Evolutionary conservation across 805 yeast genomes (phyloP), one percentile per base, ranked within the genome.

Genomic region (Blastobotrys terrestris): DNA sequence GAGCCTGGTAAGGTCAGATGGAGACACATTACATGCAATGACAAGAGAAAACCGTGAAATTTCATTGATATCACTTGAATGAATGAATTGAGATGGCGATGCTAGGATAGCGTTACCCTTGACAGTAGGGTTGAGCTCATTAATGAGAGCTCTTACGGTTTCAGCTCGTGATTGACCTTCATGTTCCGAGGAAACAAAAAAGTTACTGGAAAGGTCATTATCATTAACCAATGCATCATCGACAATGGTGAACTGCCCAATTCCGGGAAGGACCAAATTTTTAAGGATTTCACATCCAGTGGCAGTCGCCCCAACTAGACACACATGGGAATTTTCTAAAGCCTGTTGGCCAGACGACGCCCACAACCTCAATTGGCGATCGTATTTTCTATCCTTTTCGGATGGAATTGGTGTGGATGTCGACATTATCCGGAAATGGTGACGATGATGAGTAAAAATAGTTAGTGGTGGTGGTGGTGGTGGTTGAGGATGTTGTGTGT

Each of bases 301-400:
- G 0, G 82, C 62, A 1, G 80, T 72, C 3, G 81, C 81, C 45
- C 80, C 79, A 2, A 89, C 60, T 2, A 89, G 66, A 52, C 89
- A 78, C 2, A 90, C 74, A 52, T 77, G 81, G 0, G 91, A 72
- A 1, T 64, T 61, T 31, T 79, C 79, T 15, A 92, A 72, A 4
- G 73, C 71, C 2, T 66, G 54, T 62, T 92, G 99, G 2, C 97
- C 99, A 8, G 75, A 67, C 0, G 77, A 62, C 1, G 87, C 90
- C 98, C 98, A 92, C 14, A 92, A 70, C 39, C 97, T 77, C 54
- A 92, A 70, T 64, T 92, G 98, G 40, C 99, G 76, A 67, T 91
- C 97, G 64, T 87, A 90, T 55, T 82, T 82, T 31, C 55, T 54
- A 43, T 61, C 65, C 47, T 57, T 60, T 11, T 53, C 54, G 20